phyloP scores from a whole-genome alignment of 495 filamentous ascomycete species.

The Penicillium daleae region DNA sequence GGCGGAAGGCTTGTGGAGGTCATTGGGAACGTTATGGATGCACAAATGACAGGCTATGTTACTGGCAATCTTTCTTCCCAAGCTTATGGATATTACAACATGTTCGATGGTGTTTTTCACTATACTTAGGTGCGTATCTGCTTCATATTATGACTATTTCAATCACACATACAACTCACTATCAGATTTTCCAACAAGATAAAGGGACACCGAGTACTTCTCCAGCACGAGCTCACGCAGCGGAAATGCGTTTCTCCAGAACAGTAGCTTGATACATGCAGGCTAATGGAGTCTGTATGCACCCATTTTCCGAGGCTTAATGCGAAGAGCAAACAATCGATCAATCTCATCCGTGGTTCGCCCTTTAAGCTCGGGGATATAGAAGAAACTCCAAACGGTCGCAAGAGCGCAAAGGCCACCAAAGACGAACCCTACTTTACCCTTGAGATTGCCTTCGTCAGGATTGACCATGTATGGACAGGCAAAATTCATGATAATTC shows the following conservation, averaged over 20 bases:
- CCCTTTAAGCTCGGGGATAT: neutral
- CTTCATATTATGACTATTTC: too few relatives aligned
- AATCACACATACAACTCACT: too few relatives aligned
- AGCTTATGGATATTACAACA: too few relatives aligned
- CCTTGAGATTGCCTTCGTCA: neutral
- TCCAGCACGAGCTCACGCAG: neutral
- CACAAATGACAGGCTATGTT: too few relatives aligned
- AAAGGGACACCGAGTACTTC: neutral
- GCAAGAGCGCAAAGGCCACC: neutral
- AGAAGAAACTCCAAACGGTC: neutral
- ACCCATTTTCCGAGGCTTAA: neutral
- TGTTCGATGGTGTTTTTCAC: too few relatives aligned
- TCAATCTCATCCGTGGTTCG: neutral
- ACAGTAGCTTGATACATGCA: neutral
- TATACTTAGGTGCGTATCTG: too few relatives aligned
- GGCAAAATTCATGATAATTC: neutral
- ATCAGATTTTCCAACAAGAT: neutral
- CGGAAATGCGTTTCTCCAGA: neutral
- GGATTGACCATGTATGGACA: neutral
- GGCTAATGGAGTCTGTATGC: neutral
- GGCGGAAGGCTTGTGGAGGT: too few relatives aligned
- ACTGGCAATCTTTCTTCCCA: too few relatives aligned
- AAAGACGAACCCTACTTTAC: neutral
- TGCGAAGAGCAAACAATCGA: neutral
- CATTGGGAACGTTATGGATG: too few relatives aligned